Percentiles rank a stretch among this genome's conserved stretches.
phyloP scores from a whole-genome alignment of 768 basidiomycete genomes.

The Heimioporus sp. region DNA sequence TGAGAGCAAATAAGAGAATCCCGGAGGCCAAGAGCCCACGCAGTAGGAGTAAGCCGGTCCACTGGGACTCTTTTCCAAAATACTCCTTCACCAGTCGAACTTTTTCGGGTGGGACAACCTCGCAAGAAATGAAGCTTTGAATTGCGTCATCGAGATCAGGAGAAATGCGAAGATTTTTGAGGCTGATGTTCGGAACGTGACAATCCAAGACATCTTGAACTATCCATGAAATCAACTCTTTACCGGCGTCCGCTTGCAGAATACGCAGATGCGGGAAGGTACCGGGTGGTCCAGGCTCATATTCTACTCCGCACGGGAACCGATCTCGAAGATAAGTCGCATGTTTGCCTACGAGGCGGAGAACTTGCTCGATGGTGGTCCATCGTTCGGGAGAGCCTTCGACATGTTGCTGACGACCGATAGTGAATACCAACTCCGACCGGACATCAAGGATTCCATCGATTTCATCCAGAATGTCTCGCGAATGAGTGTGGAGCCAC shows the following conservation, averaged over 20 bases:
- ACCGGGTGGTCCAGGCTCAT: not conserved
- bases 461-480: conserved; percentile 25
- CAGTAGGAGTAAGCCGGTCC: conserved; percentile 41
- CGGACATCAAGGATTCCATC: conserved; percentile 29
- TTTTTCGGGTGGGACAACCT: not conserved
- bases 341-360: conserved; percentile 14
- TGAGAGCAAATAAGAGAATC: conserved; percentile 38
- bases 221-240: conserved; percentile 3
- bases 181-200: conserved; percentile 10
- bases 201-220: conserved; percentile 6
- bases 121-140: conserved; percentile 11
- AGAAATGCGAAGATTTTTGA: conserved; percentile 3
- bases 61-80: conserved; percentile 19
- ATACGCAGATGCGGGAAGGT: conserved; percentile 21
- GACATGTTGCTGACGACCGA: conserved; percentile 23
- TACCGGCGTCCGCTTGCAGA: not conserved
- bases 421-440: conserved; percentile 34
- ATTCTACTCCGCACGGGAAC: conserved; percentile 3
- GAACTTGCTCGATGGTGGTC: conserved; percentile 27
- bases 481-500: conserved; percentile 16
- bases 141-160: not conserved
- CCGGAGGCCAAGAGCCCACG: conserved; percentile 44
- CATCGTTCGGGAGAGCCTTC: conserved; percentile 34
- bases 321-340: not conserved
- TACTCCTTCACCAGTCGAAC: conserved; percentile 2